A percentile compares a stretch with the other conserved stretches of the same genome.
Evolutionary conservation across 2,329 filamentous ascomycete genomes (phyloP).

Genomic region (Diaporthe sp.): DNA sequence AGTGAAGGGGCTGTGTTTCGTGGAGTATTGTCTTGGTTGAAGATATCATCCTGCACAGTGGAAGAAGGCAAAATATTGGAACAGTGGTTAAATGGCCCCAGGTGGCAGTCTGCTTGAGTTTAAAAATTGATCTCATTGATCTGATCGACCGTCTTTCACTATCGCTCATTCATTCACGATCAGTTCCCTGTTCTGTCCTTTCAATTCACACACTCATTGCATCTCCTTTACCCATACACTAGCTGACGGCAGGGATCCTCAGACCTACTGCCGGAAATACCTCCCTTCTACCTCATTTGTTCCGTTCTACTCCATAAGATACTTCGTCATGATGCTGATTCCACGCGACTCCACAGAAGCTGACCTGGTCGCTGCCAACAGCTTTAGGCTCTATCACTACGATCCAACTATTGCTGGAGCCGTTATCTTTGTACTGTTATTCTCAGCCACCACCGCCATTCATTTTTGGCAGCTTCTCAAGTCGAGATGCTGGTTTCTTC

Average conservation of each 20-base stretch:
- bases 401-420: conserved; percentile 58
- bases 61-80: neutral
- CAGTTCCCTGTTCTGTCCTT: no score
- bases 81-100: neutral
- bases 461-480: conserved; percentile 56
- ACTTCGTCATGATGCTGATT: neutral
- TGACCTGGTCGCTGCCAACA: neutral
- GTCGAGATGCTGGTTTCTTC: conserved; percentile 63
- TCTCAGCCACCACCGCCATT: conserved; percentile 52
- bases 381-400: conserved; percentile 57
- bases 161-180: neutral
- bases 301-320: no score
- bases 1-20: neutral
- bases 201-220: neutral
- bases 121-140: neutral
- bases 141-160: neutral
- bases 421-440: conserved; percentile 57
- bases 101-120: neutral
- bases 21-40: neutral
- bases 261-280: neutral
- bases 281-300: neutral
- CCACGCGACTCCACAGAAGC: neutral
- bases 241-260: neutral
- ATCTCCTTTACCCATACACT: neutral
- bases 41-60: rapidly evolving